Conservation (phyloP, 2,329 filamentous ascomycete genomes). For the Colletotrichum tofieldiae region DNA sequence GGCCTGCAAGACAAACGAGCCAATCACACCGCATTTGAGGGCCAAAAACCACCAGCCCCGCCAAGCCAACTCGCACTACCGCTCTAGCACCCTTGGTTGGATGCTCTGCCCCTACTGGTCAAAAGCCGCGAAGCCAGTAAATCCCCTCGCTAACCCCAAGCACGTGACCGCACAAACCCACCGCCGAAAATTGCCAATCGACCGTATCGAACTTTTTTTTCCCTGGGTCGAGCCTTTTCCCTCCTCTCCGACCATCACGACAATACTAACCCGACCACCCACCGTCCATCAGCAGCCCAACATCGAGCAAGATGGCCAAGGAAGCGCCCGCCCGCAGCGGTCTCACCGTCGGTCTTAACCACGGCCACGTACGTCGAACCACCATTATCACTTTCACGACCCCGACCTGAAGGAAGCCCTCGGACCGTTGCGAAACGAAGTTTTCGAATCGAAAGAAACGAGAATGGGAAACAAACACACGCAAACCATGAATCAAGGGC, state of each 20-base stretch:
- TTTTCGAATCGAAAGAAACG: not conserved
- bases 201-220: conserved; percentile 29
- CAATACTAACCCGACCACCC: conserved; percentile 48
- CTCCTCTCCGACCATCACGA: conserved; percentile 49
- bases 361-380: conserved; percentile 74
- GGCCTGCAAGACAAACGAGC: not conserved
- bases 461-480: conserved; percentile 1
- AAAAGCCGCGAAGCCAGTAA: not conserved
- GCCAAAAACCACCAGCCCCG: not conserved
- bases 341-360: conserved; percentile 75
- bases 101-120: not conserved
- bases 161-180: conserved; percentile 50
- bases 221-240: conserved; percentile 12
- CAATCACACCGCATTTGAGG: not conserved
- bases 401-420: conserved; percentile 31
- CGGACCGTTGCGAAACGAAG: conserved; percentile 3
- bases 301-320: conserved; percentile 69
- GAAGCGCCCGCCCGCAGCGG: conserved; percentile 72
- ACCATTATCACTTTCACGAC: not conserved
- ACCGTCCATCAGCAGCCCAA: conserved; percentile 49
- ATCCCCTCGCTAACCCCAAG: conserved; percentile 44
- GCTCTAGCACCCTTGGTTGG: not conserved
- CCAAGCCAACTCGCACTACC: not conserved
- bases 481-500: not conserved
- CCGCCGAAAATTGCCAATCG: conserved; percentile 29